A percentile compares a stretch with the other conserved stretches of the same genome.
Evolutionary conservation across 2,329 filamentous ascomycete genomes (phyloP).

Genomic region (Periglandula ipomoeae): DNA sequence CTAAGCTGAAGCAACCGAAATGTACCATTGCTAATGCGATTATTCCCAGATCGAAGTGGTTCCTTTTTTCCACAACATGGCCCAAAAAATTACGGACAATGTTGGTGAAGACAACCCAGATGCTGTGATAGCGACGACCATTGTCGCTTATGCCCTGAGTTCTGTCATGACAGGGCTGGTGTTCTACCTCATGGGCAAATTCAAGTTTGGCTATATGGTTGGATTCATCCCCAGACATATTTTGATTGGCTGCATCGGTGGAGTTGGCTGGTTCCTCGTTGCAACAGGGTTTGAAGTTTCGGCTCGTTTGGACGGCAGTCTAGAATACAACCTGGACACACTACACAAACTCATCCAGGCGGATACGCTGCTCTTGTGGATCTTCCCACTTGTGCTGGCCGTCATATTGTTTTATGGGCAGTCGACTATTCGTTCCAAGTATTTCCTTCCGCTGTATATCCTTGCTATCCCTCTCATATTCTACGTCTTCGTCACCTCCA

Average conservation of each 20-base stretch:
- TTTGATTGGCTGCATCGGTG: slow-evolving; percentile 91
- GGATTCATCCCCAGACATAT: slow-evolving; percentile 97
- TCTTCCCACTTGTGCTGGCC: slow-evolving; percentile 67
- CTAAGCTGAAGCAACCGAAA: too few relatives aligned
- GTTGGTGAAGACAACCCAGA: slow-evolving; percentile 76
- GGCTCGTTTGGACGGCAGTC: slow-evolving; percentile 73
- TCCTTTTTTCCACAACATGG: slow-evolving; percentile 98
- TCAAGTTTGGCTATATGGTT: slow-evolving; percentile 82
- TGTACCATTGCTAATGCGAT: neutral
- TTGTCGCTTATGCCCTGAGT: slow-evolving; percentile 82
- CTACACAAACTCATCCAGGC: slow-evolving; percentile 62
- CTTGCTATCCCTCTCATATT: slow-evolving; percentile 67
- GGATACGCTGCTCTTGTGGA: slow-evolving; percentile 76
- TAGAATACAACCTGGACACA: slow-evolving; percentile 73
- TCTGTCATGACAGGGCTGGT: slow-evolving; percentile 84
- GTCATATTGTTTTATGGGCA: slow-evolving; percentile 69
- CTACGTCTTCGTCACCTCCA: slow-evolving; percentile 64
- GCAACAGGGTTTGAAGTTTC: slow-evolving; percentile 91
- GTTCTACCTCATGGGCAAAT: slow-evolving; percentile 84
- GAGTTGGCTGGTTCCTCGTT: slow-evolving; percentile 90
- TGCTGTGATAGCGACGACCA: slow-evolving; percentile 87
- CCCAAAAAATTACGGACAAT: slow-evolving; percentile 68
- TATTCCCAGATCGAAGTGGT: slow-evolving; percentile 82
- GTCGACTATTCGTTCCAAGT: slow-evolving; percentile 68
- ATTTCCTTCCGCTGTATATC: slow-evolving; percentile 82